These are phyloP conservation scores for Schizosaccharomyces octosporus DNA, from an alignment of 805 yeast species.

Conservation along the genomic window DNA sequence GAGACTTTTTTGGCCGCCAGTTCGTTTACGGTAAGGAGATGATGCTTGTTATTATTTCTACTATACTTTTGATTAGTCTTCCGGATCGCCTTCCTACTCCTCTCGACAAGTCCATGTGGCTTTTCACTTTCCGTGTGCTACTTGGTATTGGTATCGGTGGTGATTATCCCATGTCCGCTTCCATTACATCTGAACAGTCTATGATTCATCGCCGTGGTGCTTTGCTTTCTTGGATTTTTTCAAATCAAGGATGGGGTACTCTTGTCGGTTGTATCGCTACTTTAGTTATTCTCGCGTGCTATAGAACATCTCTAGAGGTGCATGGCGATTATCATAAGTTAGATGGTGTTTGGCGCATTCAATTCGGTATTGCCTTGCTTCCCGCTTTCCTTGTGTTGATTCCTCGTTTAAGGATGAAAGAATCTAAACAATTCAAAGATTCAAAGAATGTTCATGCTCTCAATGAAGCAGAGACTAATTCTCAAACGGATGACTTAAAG, in stretches of 20 bases:
- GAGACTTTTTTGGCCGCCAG: constrained; percentile 68
- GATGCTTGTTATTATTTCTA: constrained; percentile 59
- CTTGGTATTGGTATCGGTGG: constrained; percentile 96
- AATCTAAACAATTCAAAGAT: constrained; percentile 35
- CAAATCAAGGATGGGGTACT: constrained; percentile 95
- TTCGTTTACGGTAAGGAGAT: constrained; percentile 68
- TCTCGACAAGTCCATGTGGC: constrained; percentile 46
- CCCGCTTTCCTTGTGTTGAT: constrained; percentile 66
- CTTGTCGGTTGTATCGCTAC: constrained; percentile 70
- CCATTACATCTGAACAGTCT: constrained; percentile 54
- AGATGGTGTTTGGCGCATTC: constrained; percentile 70
- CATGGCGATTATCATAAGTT: constrained; percentile 37
- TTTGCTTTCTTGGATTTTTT: constrained; percentile 85
- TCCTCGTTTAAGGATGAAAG: constrained; percentile 83
- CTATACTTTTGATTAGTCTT: constrained; percentile 18
- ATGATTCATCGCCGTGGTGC: constrained; percentile 77
- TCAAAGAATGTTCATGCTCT: constrained; percentile 27
- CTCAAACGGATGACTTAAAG: background rate
- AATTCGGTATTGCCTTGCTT: constrained; percentile 71
- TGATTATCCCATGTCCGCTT: constrained; percentile 84
- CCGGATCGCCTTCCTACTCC: constrained; percentile 12
- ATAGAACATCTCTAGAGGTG: constrained; percentile 31
- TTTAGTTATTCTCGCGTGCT: constrained; percentile 48
- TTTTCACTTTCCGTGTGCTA: constrained; percentile 35
- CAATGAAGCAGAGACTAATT: constrained; percentile 25